Conservation (phyloP, 805 yeast genomes). For the Myxozyma sirexii region DNA sequence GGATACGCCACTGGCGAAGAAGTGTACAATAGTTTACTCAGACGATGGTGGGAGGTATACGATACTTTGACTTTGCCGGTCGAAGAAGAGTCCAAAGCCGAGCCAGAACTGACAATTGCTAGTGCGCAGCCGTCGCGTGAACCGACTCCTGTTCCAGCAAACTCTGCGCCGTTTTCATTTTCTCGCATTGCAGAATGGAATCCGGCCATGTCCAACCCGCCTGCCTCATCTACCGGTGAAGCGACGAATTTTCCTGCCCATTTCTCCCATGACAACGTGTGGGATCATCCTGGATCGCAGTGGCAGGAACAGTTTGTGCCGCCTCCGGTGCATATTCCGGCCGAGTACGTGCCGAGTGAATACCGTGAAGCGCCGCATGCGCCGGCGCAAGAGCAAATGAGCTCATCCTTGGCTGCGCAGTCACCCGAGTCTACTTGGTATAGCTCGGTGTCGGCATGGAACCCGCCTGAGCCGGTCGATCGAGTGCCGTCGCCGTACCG, state of each 20-base stretch:
- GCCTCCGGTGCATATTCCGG: slow-evolving; percentile 14
- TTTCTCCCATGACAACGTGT: slow-evolving; percentile 19
- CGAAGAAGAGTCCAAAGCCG: not conserved
- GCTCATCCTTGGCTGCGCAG: not conserved
- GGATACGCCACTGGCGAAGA: slow-evolving; percentile 9
- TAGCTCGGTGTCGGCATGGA: not conserved
- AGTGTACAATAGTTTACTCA: slow-evolving; percentile 19
- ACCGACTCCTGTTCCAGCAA: not conserved
- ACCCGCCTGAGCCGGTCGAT: slow-evolving; percentile 13
- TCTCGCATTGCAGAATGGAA: slow-evolving; percentile 25
- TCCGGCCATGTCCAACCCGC: slow-evolving; percentile 26
- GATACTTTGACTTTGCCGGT: not conserved
- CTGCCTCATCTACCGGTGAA: slow-evolving; percentile 22
- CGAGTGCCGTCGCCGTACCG: slow-evolving; percentile 1
- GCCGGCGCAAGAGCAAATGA: not conserved
- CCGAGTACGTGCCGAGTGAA: slow-evolving; percentile 10
- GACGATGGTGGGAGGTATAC: slow-evolving; percentile 29
- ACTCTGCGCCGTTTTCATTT: slow-evolving; percentile 13
- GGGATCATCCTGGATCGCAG: slow-evolving; percentile 24
- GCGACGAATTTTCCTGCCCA: slow-evolving; percentile 23
- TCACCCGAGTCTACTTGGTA: slow-evolving; percentile 1
- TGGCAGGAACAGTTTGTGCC: slow-evolving; percentile 22
- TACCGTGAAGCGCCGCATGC: not conserved
- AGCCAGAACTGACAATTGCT: not conserved
- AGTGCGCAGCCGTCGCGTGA: not conserved